Conservation (phyloP, 2,329 filamentous ascomycete species). For the Gliomastix tumulicola region DNA sequence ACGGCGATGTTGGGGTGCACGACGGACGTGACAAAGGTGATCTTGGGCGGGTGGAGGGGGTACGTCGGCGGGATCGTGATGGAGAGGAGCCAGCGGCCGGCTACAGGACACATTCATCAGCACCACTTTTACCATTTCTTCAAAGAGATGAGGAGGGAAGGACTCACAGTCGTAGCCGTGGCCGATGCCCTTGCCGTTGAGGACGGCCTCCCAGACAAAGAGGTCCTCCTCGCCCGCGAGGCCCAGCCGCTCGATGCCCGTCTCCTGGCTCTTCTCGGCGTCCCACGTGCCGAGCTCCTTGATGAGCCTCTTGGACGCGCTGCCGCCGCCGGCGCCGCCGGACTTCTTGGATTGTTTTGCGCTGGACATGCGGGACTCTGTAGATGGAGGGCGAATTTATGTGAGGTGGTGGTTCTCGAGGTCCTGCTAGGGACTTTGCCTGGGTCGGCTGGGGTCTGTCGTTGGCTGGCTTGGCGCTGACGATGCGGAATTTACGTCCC, state of each 20-base stretch:
- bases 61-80: conserved; percentile 74
- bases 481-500: too few relatives aligned
- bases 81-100: conserved; percentile 74
- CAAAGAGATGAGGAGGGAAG: background rate
- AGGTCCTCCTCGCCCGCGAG: conserved; percentile 46
- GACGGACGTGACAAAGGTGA: conserved; percentile 76
- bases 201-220: conserved; percentile 51
- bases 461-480: too few relatives aligned
- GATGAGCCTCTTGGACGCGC: conserved; percentile 48
- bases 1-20: conserved; percentile 74
- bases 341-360: too few relatives aligned
- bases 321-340: too few relatives aligned
- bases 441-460: too few relatives aligned
- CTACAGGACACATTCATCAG: conserved; percentile 21
- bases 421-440: too few relatives aligned
- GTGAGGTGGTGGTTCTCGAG: too few relatives aligned
- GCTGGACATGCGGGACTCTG: too few relatives aligned
- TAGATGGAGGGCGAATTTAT: too few relatives aligned
- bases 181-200: conserved; percentile 50
- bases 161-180: conserved; percentile 48
- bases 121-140: background rate
- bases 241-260: conserved; percentile 52
- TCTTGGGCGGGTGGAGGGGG: conserved; percentile 68
- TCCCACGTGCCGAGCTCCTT: conserved; percentile 50
- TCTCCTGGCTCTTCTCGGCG: conserved; percentile 38